Base-by-base conservation (phyloP, 2,329 filamentous ascomycete genomes). In the Periconia macrospinosa region DNA sequence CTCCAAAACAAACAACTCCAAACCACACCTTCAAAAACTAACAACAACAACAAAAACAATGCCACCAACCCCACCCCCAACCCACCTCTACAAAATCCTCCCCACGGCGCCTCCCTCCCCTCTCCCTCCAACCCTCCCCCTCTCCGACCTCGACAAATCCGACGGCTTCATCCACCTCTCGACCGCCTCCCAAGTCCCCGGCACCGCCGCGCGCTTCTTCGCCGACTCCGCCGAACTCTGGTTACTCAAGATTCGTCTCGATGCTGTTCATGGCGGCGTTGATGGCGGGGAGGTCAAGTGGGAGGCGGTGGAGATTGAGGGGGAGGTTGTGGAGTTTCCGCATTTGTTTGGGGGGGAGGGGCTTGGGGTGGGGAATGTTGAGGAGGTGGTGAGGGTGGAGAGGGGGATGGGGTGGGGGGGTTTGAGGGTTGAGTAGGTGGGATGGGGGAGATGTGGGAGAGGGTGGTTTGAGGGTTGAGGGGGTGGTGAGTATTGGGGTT, bases 141-240 rank as follows among this genome's bases (percentile, higher is more conserved):
- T 83, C 55, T 87, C 84, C 13, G 79, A 82, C 33, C 79, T 86
- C 43, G 85, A 87, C 68, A 70, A 72, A 58, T 78, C 81, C 35
- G 84, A 87, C 64, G 84, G 84, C 46, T 87, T 85, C 69, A 75
- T 87, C 30, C 85, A 87, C 60, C 69, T 87, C 15, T 86, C 84
- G 65, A 83, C 80, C 0, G 76, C 80, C 1, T 71, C 72, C 37
- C 85, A 87, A 75, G 68, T 70, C 1, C 61, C 69, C 42, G 62
- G 65, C 18, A 72, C 70, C n/a, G 65, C 66, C 27, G 68, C 67
- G 49, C 65, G 65, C 20, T 74, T 70, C 56, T 75, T 73, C 53
- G 66, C 61, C 15, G 53, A 70, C 13, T 56, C 58, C 10, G 58
- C 70, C 0, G 67, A 70, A 30, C 69, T 85, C 1, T 83, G 78